phyloP scores from a whole-genome alignment of 1,139 yeast genomes.

The Casaregolazyma suthepensis region DNA sequence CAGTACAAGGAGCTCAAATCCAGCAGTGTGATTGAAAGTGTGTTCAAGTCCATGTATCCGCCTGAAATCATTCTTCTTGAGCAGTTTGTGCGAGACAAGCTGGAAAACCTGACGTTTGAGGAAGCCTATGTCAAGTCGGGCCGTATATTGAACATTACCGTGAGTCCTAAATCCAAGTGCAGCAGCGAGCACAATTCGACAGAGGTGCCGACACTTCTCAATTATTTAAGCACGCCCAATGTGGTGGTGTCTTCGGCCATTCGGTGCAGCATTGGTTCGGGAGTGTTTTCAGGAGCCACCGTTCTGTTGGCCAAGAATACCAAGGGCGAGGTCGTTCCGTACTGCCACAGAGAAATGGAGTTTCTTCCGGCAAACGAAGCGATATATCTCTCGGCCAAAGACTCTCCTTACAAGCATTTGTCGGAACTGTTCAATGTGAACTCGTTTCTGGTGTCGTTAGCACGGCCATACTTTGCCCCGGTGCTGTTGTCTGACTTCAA shows the following conservation, averaged over 20 bases:
- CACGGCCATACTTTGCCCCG: slow-evolving; percentile 91
- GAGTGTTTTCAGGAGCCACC: slow-evolving; percentile 50
- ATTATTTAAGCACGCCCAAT: slow-evolving; percentile 88
- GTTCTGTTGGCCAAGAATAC: slow-evolving; percentile 62
- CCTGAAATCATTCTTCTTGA: slow-evolving; percentile 77
- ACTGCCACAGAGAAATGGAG: slow-evolving; percentile 19
- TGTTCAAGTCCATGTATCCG: slow-evolving; percentile 64
- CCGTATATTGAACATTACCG: slow-evolving; percentile 72
- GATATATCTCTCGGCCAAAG: slow-evolving; percentile 32
- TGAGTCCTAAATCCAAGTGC: slow-evolving; percentile 63
- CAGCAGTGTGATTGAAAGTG: slow-evolving; percentile 30
- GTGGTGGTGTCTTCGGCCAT: slow-evolving; percentile 81
- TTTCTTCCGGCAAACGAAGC: slow-evolving; percentile 45
- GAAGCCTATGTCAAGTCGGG: slow-evolving; percentile 82
- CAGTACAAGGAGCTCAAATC: slow-evolving; percentile 24
- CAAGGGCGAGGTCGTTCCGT: slow-evolving; percentile 29
- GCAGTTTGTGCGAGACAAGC: slow-evolving; percentile 67
- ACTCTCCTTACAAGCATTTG: slow-evolving; percentile 76
- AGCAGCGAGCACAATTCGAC: slow-evolving; percentile 7
- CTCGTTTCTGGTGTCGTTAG: slow-evolving; percentile 81
- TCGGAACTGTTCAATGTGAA: slow-evolving; percentile 92
- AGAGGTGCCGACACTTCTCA: slow-evolving; percentile 62
- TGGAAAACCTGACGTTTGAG: slow-evolving; percentile 85
- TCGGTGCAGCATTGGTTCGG: slow-evolving; percentile 62
- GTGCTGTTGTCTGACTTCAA: slow-evolving; percentile 75